A percentile compares a stretch with the other conserved stretches of the same genome.
These are phyloP conservation scores for Clarireedia homoeocarpa DNA, from an alignment of 2,329 filamentous ascomycete species.

Conservation along the genomic window DNA sequence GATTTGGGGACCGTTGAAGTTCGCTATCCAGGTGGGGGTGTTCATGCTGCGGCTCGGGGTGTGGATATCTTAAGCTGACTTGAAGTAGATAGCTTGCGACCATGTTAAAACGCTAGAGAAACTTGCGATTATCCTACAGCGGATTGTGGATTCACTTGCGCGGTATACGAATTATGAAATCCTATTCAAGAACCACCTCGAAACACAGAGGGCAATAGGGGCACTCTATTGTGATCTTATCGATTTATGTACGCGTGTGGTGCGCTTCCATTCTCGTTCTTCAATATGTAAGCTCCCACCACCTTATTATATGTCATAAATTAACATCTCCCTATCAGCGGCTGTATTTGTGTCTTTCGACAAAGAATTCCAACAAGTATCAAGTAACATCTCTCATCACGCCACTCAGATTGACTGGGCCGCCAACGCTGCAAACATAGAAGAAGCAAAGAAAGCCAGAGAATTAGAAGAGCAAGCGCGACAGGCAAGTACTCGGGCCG, in stretches of 20 bases:
- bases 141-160: background rate
- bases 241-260: background rate
- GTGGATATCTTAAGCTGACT: background rate
- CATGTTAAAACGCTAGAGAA: background rate
- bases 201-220: background rate
- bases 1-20: background rate
- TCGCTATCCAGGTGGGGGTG: background rate
- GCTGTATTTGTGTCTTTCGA: background rate
- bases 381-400: background rate
- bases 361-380: background rate
- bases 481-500: background rate
- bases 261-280: background rate
- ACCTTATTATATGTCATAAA: background rate
- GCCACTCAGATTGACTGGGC: background rate
- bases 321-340: background rate
- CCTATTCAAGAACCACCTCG: background rate
- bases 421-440: background rate
- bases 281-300: background rate
- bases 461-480: background rate
- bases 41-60: background rate
- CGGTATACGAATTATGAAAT: background rate
- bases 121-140: background rate
- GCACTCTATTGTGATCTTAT: background rate
- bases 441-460: background rate
- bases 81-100: background rate